Base-by-base conservation (phyloP, 2,329 filamentous ascomycete genomes). In the Dothistroma pini region DNA sequence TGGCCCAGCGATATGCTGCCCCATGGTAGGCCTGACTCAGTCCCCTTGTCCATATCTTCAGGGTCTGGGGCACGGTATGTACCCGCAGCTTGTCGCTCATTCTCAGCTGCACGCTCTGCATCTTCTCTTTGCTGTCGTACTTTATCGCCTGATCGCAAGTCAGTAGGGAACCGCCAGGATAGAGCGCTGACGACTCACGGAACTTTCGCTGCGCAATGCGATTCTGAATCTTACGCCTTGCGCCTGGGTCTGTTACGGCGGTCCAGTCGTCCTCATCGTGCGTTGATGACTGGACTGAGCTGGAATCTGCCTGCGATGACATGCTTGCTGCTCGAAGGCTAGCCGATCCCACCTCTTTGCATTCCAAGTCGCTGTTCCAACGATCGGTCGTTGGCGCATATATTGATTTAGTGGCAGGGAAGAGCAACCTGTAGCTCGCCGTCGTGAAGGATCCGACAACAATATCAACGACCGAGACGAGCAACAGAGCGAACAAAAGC, bases 131-230 rank as follows among this genome's bases (percentile, higher is more conserved):
- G 84, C 59, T 89, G 86, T 69, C 84, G 85, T 1, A 82, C 81
- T 70, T 90, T 91, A 66, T 89, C 88, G 68, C 89, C 89, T 91
- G 63, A 8, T 11, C 5, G 6, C 1, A 11, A 11, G 25, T 70
- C 51, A 71, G 65, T 29, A 52, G 11, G 22, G 25, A 19, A 52
- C 50, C 10, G 4, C 9, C 48, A 29, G 29, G 3, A 29, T 11
- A n/a, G 9, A 11, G 6, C 11, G 10, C 12, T 44, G 50, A 19
- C 21, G 22, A 78, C 87, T 70, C 81, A 91, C 89, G 83, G 68
- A 90, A 91, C 69, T 90, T 90, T 66, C 89, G 82, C 70, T 91
- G 89, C 1, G 89, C 89, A 63, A 91, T 83, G 57, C 88, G 84
- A 72, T 92, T 92, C 73, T 92, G 89, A 55, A 91, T 88, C 62